Evolutionary conservation across 148 eudicot genomes (phyloP), one percentile per base, ranked within the genome.

Genomic region (Vaccinium vitisidaea): DNA sequence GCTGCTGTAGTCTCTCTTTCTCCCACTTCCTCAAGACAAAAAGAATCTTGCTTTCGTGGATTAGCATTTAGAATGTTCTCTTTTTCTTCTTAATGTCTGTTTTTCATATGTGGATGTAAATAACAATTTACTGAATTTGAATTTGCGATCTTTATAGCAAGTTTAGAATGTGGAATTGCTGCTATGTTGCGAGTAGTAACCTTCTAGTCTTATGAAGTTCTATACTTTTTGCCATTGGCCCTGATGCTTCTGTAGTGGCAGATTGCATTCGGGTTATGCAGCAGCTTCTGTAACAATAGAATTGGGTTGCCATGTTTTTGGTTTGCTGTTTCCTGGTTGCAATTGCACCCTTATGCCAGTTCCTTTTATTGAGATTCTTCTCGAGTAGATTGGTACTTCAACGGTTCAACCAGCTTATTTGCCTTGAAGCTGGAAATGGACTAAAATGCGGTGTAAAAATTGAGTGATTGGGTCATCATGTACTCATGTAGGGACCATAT

Each of bases 91-190:
- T 30, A 18, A 27, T 69, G 27, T 49, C 5, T 18, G 14, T 71
- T 49, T 69, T 43, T 25, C 53, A 9, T 14, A 23, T 49, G 43
- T 18, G 43, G 10, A 50, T 82, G 77, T 82, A 82, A 27, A 82
- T 82, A 69, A 65, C 53, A 82, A 49, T 82, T 69, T 21, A 30
- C 58, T 81, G 59, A 82, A 82, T 69, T 69, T 69, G 84, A 82
- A 5, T 54, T 39, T 13, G 27, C 50, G 8, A 3, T 21, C 3
- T 18, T n/a, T 23, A 43, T 43, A 56, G 43, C 25, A 43, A n/a
- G 78, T 39, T 48, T 8, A 43, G n/a, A 21, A 23, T 19, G 15
- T 75, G 50, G 7, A 0, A 23, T 23, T 49, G 80, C 80, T 49
- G 53, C 19, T 21, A 49, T 75, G 55, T 75, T 75, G 21, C n/a